Evolutionary conservation across 2,329 filamentous ascomycete species (phyloP).

Genomic region (Fusarium coicis): DNA sequence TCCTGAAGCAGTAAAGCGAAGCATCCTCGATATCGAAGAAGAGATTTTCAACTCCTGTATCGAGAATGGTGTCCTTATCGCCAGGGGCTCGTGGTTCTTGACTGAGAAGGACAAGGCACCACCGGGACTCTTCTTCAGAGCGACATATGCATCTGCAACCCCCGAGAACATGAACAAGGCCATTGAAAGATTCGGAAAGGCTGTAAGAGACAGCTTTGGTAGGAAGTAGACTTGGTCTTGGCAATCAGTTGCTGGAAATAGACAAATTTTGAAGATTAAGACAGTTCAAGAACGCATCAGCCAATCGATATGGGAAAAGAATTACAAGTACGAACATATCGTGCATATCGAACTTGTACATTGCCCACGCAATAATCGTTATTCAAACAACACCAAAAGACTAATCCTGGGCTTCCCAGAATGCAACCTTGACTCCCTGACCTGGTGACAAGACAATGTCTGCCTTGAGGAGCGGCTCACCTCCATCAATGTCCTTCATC

Average conservation of each 20-base stretch:
- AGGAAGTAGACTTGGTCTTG: slow-evolving; percentile 38
- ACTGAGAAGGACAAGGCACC: slow-evolving; percentile 72
- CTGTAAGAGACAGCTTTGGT: slow-evolving; percentile 70
- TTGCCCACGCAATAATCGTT: not conserved
- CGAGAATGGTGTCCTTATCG: slow-evolving; percentile 80
- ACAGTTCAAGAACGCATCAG: not conserved
- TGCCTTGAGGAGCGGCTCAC: slow-evolving; percentile 63
- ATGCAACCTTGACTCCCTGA: slow-evolving; percentile 67
- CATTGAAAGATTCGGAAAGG: slow-evolving; percentile 79
- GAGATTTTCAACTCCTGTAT: slow-evolving; percentile 85
- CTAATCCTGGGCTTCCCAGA: slow-evolving; percentile 59
- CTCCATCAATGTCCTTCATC: slow-evolving; percentile 66
- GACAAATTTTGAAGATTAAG: not conserved
- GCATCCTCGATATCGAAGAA: slow-evolving; percentile 78
- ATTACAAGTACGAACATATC: not conserved
- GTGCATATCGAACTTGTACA: not conserved
- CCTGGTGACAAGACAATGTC: slow-evolving; percentile 70
- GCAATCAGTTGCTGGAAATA: not conserved
- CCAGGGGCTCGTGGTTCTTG: slow-evolving; percentile 90
- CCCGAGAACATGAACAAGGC: slow-evolving; percentile 76
- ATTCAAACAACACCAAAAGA: not conserved
- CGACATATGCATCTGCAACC: slow-evolving; percentile 87
- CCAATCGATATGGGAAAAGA: not conserved
- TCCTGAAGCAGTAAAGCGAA: slow-evolving; percentile 64
- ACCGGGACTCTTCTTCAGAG: slow-evolving; percentile 83